Evolutionary conservation across 1,284 basidiomycete genomes (phyloP).

Genomic region (Pisolithus thermaeus): DNA sequence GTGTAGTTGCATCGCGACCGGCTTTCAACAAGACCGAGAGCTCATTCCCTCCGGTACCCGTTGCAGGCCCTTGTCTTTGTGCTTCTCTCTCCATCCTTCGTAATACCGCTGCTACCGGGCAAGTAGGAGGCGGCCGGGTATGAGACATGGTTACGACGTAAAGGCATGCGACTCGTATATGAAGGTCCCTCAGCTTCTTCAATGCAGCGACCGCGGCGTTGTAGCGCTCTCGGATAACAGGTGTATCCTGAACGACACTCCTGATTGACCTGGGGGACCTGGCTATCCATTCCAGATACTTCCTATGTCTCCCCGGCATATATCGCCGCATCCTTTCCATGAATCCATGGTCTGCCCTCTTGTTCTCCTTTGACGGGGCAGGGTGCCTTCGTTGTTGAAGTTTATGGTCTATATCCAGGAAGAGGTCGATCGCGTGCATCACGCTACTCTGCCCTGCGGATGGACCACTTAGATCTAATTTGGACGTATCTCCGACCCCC

Average conservation of each 20-base stretch:
- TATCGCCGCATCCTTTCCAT: constrained; percentile 80
- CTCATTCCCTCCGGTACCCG: constrained; percentile 86
- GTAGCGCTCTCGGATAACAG: constrained; percentile 65
- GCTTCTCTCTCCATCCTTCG: constrained; percentile 42
- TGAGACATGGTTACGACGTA: constrained; percentile 78
- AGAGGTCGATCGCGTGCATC: constrained; percentile 80
- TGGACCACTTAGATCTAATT: constrained; percentile 75
- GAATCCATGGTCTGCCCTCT: constrained; percentile 65
- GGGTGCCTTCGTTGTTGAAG: constrained; percentile 69
- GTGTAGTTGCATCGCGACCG: constrained; percentile 79
- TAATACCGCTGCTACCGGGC: constrained; percentile 51
- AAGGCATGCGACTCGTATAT: constrained; percentile 84
- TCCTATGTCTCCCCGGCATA: constrained; percentile 75
- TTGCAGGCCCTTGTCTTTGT: constrained; percentile 42
- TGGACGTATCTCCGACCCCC: constrained; percentile 57
- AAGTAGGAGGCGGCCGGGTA: constrained; percentile 38
- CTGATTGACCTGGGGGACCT: constrained; percentile 48
- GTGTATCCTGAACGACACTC: constrained; percentile 49
- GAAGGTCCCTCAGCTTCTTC: constrained; percentile 78
- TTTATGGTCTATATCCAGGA: constrained; percentile 79
- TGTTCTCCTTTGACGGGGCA: constrained; percentile 59
- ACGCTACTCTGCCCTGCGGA: constrained; percentile 92
- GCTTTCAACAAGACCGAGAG: constrained; percentile 79
- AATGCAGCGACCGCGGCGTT: constrained; percentile 74
- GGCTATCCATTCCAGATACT: constrained; percentile 54